These are phyloP conservation scores for Phytophthora citrophthora DNA, from an alignment of 352 stramenopile species.

Conservation along the genomic window DNA sequence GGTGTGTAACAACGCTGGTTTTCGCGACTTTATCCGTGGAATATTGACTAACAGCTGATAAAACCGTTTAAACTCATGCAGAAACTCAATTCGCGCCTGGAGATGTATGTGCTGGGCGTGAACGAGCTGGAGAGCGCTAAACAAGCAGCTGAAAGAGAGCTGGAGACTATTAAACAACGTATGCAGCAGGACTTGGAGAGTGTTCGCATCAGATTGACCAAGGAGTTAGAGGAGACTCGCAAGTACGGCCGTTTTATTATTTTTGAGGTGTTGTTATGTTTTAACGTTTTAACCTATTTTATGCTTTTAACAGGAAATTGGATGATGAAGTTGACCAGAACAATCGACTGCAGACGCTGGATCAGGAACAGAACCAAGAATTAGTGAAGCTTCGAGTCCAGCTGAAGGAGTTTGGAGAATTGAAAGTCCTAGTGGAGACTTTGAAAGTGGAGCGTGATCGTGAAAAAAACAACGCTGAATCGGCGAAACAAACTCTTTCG, in stretches of 20 bases:
- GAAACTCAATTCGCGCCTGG: constrained; percentile 81
- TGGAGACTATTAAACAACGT: constrained; percentile 81
- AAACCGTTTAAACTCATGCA: constrained; percentile 28
- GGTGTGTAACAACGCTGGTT: constrained; percentile 32
- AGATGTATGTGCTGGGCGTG: constrained; percentile 85
- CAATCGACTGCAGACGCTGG: constrained; percentile 69
- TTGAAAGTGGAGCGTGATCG: constrained; percentile 58
- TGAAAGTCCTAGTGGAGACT: constrained; percentile 59
- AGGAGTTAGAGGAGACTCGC: constrained; percentile 81
- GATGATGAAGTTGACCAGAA: constrained; percentile 81
- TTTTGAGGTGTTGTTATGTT: neutral
- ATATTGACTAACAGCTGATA: constrained; percentile 5
- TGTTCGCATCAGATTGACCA: constrained; percentile 58
- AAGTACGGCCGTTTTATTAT: constrained; percentile 39
- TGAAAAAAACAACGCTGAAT: constrained; percentile 65
- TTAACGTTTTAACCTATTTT: constrained; percentile 5
- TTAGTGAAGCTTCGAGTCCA: constrained; percentile 76
- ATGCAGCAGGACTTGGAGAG: constrained; percentile 83
- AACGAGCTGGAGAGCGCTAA: constrained; percentile 87
- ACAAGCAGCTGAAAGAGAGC: constrained; percentile 70
- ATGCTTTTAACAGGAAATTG: constrained; percentile 52
- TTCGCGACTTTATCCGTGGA: neutral
- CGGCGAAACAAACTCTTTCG: constrained; percentile 82
- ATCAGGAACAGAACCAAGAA: constrained; percentile 83
- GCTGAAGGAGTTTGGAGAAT: constrained; percentile 71